Evolutionary conservation across 306 rosid genomes (phyloP), one percentile per base, ranked within the genome.

Genomic region (Pyrus communis): DNA sequence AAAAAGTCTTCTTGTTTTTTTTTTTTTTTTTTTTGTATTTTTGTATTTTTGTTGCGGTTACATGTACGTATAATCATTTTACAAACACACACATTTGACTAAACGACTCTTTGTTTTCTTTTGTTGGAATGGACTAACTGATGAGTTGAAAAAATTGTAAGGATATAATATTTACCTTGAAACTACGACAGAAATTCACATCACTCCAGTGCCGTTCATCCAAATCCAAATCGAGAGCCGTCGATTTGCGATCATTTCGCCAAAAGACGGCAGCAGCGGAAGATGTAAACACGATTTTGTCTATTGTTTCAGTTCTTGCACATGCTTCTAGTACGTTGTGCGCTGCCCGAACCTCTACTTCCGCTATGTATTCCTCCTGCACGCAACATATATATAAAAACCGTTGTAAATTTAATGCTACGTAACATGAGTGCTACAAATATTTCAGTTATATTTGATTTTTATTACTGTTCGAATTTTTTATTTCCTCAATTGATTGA

Each of bases 271-370:
- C 96, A 3, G 97, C 85, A 28, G 87, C 87, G 1, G 96, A 90
- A 17, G 98, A 93, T 7, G 98, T 85, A 82, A 93, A 91, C 21
- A 93, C 84, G 7, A 93, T 96, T 63, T 88, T 93, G 22, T 93
- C 94, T 0, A 93, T 85, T 9, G 96, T 91, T 21, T 93, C 96
- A 3, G 90, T 90, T 23, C 91, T 96, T 19, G 94, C 97, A 82
- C 97, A 93, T 19, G 98, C 98, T 86, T 93, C 98, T 0, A 93
- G 82, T 77, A 93, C 98, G 70, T 93, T 93, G 78, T 93, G 97
- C 67, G 98, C 97, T 25, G 98, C 98, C 75, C 98, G 90, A 11
- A 91, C 93, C 86, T 93, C 98, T 86, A 86, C 89, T n/a, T 93
- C 98, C 15, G 82, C 88, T 90, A 90, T 88, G 75, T 46, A 81